Conservation (phyloP, 108 stramenopile genomes). For the Cyclotella cryptica region DNA sequence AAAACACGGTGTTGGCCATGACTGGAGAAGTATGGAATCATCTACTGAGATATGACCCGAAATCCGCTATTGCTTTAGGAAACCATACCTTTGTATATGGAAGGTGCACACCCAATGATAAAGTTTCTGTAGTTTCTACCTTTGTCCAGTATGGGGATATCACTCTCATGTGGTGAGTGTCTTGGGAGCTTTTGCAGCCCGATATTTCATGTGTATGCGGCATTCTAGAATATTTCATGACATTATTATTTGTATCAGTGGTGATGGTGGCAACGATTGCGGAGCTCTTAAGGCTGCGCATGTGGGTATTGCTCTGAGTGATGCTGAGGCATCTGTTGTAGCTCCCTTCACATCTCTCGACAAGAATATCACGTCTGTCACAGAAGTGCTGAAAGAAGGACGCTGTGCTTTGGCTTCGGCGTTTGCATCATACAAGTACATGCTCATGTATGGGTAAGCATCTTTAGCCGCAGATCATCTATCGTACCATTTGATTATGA, state of each 20-base stretch:
- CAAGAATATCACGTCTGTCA: constrained; percentile 63
- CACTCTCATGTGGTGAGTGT: constrained; percentile 56
- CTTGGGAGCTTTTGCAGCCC: neutral
- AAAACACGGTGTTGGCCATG: constrained; percentile 54
- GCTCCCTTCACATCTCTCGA: constrained; percentile 77
- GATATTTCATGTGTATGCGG: neutral
- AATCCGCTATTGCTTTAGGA: constrained; percentile 37
- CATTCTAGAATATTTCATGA: neutral
- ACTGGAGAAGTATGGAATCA: constrained; percentile 63
- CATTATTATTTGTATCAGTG: neutral
- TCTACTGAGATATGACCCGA: constrained; percentile 37
- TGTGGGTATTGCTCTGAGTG: constrained; percentile 73
- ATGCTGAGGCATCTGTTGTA: constrained; percentile 71
- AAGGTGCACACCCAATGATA: constrained; percentile 66
- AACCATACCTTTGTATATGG: constrained; percentile 61
- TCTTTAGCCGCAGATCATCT: neutral
- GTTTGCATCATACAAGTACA: constrained; percentile 67
- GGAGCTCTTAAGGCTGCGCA: constrained; percentile 74
- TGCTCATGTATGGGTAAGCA: constrained; percentile 67
- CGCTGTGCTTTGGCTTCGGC: constrained; percentile 70
- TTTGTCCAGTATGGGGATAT: constrained; percentile 69
- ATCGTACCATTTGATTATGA: neutral
- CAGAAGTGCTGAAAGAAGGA: constrained; percentile 71
- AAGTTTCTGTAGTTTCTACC: constrained; percentile 57
- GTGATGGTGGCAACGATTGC: constrained; percentile 82